These are phyloP conservation scores for Incumbomyces delicatus DNA, from an alignment of 2,329 filamentous ascomycete genomes.

Conservation along the genomic window DNA sequence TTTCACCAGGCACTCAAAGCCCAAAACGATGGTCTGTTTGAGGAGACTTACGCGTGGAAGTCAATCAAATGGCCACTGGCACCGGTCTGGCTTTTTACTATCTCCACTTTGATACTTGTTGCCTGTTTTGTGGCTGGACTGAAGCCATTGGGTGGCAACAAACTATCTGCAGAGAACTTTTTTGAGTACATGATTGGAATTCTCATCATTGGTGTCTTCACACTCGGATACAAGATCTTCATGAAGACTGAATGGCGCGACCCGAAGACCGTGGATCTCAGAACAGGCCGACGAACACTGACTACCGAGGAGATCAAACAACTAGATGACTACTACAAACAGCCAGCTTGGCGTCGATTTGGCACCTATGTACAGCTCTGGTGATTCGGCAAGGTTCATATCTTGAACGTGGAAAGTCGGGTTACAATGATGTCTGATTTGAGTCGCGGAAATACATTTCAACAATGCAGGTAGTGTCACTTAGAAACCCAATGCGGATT, in stretches of 20 bases:
- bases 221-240: constrained; percentile 22
- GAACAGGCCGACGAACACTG: constrained; percentile 19
- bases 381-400: too few relatives aligned
- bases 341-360: constrained; percentile 20
- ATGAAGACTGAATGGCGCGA: constrained; percentile 17
- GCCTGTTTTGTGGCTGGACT: constrained; percentile 13
- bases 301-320: constrained; percentile 18
- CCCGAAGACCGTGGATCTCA: constrained; percentile 17
- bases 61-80: constrained; percentile 24
- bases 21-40: constrained; percentile 23
- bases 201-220: constrained; percentile 19
- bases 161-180: constrained; percentile 18
- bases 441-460: too few relatives aligned
- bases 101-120: constrained; percentile 16
- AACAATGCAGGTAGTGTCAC: too few relatives aligned
- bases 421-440: too few relatives aligned
- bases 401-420: too few relatives aligned
- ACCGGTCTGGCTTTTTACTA: constrained; percentile 21
- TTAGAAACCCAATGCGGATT: too few relatives aligned
- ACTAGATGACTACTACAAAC: constrained; percentile 20
- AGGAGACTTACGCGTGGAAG: constrained; percentile 23
- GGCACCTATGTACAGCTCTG: constrained; percentile 17
- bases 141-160: constrained; percentile 11
- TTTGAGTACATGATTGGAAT: constrained; percentile 24
- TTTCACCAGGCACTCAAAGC: constrained; percentile 24